phyloP scores from a whole-genome alignment of 2,329 filamentous ascomycete genomes.

The Sporothrix variecibatus region DNA sequence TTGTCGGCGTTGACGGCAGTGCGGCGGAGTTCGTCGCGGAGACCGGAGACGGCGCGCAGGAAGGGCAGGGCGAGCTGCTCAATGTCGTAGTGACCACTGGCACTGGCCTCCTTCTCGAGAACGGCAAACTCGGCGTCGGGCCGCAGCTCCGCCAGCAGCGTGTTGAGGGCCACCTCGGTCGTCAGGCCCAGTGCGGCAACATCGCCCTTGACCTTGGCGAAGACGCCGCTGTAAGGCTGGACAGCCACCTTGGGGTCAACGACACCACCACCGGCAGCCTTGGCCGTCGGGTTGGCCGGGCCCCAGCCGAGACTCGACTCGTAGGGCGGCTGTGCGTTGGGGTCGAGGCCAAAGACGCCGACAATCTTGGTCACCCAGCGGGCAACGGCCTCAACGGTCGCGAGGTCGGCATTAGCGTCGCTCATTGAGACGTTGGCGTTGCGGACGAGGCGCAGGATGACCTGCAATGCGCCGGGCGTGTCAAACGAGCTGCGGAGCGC shows the following conservation, averaged over 20 bases:
- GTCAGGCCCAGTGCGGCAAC: constrained; percentile 26
- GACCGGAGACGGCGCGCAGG: constrained; percentile 55
- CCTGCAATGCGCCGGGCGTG: constrained; percentile 62
- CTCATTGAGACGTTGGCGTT: constrained; percentile 54
- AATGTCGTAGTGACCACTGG: constrained; percentile 22
- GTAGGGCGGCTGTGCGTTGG: constrained; percentile 42
- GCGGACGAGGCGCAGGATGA: constrained; percentile 65
- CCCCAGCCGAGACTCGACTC: constrained; percentile 58
- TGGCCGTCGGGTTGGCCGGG: constrained; percentile 58
- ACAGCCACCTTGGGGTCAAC: constrained; percentile 28
- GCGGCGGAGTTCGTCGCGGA: constrained; percentile 41
- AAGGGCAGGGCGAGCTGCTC: constrained; percentile 53
- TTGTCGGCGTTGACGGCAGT: constrained; percentile 33
- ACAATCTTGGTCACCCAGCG: constrained; percentile 66
- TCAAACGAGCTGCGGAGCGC: constrained; percentile 70
- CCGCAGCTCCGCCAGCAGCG: constrained; percentile 24
- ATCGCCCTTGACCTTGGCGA: constrained; percentile 27
- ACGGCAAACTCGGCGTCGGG: constrained; percentile 25
- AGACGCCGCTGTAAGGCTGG: constrained; percentile 29
- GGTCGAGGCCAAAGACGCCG: constrained; percentile 65
- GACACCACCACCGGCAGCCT: neutral
- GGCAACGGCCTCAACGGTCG: constrained; percentile 44
- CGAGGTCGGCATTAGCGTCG: constrained; percentile 31
- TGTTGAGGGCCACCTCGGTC: constrained; percentile 9
- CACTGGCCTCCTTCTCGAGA: neutral